These are phyloP conservation scores for Prinsepia uniflora DNA, from an alignment of 306 rosid genomes.

Conservation along the genomic window DNA sequence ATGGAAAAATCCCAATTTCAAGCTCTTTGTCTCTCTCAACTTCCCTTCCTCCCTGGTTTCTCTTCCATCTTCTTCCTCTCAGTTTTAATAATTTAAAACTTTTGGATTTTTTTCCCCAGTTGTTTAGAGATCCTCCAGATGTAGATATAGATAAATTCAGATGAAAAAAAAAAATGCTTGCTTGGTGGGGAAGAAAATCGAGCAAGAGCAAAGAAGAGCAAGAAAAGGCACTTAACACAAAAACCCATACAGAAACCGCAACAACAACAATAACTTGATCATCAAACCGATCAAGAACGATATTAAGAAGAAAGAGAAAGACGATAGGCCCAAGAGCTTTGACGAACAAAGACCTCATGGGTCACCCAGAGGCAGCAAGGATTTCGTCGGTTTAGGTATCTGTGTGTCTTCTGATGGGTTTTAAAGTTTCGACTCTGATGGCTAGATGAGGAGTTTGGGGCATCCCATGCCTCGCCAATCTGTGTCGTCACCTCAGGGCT, in stretches of 20 bases:
- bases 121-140: background rate
- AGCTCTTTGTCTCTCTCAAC: background rate
- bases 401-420: constrained; percentile 38
- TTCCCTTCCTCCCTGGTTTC: background rate
- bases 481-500: constrained; percentile 35
- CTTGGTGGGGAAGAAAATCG: constrained; percentile 78
- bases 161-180: constrained; percentile 67
- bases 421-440: constrained; percentile 53
- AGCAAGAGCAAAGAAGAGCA: constrained; percentile 58
- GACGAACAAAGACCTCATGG: constrained; percentile 49
- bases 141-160: background rate
- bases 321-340: constrained; percentile 47
- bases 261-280: constrained; percentile 24
- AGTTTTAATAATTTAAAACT: background rate
- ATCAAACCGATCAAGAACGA: constrained; percentile 33
- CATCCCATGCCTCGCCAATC: constrained; percentile 74
- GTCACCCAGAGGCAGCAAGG: constrained; percentile 56
- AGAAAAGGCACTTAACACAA: constrained; percentile 24
- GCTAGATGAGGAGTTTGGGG: constrained; percentile 27
- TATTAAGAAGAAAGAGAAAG: constrained; percentile 18
- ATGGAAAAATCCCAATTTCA: background rate
- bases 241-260: constrained; percentile 20
- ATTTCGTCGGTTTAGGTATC: constrained; percentile 18
- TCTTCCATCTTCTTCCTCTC: background rate
- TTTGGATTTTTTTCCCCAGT: background rate